These are phyloP conservation scores for Colletotrichum cordylinicola DNA, from an alignment of 2,329 filamentous ascomycete species.

Conservation along the genomic window DNA sequence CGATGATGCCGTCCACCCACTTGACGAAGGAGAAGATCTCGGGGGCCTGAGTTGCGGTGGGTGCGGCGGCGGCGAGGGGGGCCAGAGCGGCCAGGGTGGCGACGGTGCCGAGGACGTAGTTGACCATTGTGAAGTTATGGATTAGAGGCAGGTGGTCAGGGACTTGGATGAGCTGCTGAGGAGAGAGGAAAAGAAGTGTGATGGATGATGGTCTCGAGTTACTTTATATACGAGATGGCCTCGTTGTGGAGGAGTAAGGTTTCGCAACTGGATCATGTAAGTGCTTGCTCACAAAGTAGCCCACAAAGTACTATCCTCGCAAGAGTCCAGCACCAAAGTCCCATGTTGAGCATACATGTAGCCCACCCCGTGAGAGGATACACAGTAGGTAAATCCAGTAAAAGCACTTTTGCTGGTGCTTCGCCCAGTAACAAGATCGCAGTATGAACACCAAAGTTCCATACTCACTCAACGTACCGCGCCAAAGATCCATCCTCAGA, in stretches of 20 bases:
- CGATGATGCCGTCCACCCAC: slow-evolving; percentile 16
- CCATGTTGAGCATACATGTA: background rate
- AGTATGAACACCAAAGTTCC: background rate
- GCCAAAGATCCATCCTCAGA: background rate
- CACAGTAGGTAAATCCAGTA: background rate
- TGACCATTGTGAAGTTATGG: background rate
- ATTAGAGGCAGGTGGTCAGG: background rate
- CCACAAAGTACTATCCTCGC: background rate
- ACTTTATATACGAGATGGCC: background rate
- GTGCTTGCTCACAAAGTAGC: background rate
- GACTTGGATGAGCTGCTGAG: background rate
- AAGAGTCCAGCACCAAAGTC: background rate
- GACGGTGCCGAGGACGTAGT: background rate
- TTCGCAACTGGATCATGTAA: background rate
- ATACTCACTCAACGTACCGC: background rate
- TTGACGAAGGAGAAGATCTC: slow-evolving; percentile 10
- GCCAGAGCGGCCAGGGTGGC: background rate
- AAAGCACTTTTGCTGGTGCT: background rate
- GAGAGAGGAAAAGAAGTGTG: background rate
- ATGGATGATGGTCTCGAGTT: background rate
- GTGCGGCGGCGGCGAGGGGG: background rate
- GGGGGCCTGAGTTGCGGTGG: background rate
- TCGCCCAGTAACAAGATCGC: background rate
- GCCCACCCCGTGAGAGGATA: background rate
- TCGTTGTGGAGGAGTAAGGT: background rate